Evolutionary conservation across 2,329 filamentous ascomycete species (phyloP).

Genomic region (Clarireedia hainanense): DNA sequence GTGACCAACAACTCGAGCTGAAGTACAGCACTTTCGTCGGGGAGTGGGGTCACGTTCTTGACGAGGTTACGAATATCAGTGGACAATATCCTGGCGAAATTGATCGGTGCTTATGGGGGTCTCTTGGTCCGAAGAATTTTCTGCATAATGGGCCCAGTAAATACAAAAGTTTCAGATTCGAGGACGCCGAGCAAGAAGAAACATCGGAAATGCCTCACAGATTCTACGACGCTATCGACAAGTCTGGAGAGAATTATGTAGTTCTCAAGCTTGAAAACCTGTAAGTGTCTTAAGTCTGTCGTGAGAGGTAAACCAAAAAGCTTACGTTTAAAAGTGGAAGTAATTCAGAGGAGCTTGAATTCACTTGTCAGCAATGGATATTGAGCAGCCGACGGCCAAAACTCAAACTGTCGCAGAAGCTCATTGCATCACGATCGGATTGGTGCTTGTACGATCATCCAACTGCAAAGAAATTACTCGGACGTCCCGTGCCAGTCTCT

Average conservation of each 20-base stretch:
- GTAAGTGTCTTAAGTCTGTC: not conserved
- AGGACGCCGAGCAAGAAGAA: not conserved
- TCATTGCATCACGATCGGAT: not conserved
- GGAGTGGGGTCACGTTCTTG: not conserved
- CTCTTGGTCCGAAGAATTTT: not conserved
- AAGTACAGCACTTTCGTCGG: not conserved
- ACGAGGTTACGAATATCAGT: not conserved
- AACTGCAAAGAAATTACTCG: not conserved
- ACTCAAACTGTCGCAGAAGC: not conserved
- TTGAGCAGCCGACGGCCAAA: not conserved
- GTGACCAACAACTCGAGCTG: not conserved
- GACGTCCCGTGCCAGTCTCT: not conserved
- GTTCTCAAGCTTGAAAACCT: not conserved
- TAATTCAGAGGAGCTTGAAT: not conserved
- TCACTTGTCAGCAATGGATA: constrained; percentile 1
- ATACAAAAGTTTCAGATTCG: not conserved
- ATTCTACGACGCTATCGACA: not conserved
- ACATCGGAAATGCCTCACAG: not conserved
- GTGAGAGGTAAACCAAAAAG: not conserved
- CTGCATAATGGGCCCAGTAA: not conserved
- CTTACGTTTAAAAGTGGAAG: not conserved
- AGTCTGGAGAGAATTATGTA: not conserved
- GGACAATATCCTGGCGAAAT: not conserved
- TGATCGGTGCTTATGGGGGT: not conserved
- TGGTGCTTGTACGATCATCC: not conserved